Base-by-base conservation (phyloP, 176 grass and related monocot genomes). In the Chrysopogon serrulatus region DNA sequence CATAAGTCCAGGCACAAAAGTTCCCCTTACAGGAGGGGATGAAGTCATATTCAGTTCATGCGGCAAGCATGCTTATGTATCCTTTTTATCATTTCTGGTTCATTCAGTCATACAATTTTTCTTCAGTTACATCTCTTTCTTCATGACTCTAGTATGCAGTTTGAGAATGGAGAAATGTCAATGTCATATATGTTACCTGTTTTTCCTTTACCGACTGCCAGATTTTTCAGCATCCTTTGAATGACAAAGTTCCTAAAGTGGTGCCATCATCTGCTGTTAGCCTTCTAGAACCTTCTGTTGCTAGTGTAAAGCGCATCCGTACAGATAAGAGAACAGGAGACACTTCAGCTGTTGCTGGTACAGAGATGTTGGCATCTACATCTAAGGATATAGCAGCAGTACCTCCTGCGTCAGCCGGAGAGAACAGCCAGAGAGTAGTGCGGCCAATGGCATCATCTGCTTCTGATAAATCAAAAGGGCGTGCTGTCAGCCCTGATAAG, bases 171-270 rank as follows among this genome's bases (percentile, higher is more conserved):
- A 71, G 51, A 70, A 68, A 59, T 84, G 66, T 79, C 33, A 68
- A 59, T 84, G 66, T 79, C 33, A 70, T 57, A 81, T 73, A 41
- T 84, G 27, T 74, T 69, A 43, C 68, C 18, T 83, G 18, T 31
- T 30, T 82, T 82, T 80, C 85, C 81, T 77, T 49, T 80, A 27
- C 86, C 27, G 24, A 32, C 79, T n/a, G 26, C 83, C 71, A 99
- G 97, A 99, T 99, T 86, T 99, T 99, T 94, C 97, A 94, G 88
- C 84, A 94, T 82, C 87, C 91, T 78, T 88, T 92, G 76, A 94
- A 86, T 43, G 89, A 94, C 32, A 94, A 96, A 88, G 77, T 89
- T 84, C 18, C 82, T 76, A 82, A 91, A 83, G 32, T 8, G 23
- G 76, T 85, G 36, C 34, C 74, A 54, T 80, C 84, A 75, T 87